A percentile compares a stretch with the other conserved stretches of the same genome.
These are phyloP conservation scores for Pythium guiyangense DNA, from an alignment of 352 stramenopile genomes.

Conservation along the genomic window DNA sequence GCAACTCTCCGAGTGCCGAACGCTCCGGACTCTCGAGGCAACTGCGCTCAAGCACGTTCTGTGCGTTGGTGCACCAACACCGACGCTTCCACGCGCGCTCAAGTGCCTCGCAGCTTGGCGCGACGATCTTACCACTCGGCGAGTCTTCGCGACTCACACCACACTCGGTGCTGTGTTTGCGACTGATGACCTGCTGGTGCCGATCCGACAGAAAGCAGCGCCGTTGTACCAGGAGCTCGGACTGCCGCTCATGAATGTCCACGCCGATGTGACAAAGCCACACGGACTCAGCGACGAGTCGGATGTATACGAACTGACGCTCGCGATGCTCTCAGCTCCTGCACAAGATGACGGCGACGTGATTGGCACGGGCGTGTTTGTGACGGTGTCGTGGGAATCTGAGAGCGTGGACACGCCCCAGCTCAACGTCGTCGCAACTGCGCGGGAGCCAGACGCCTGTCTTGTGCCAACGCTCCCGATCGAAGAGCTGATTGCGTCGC, in stretches of 20 bases:
- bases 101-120: constrained; percentile 9
- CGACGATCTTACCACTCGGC: constrained; percentile 1
- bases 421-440: constrained; percentile 6
- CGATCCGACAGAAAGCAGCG: constrained; percentile 5
- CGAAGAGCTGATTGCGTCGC: constrained; percentile 23
- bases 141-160: background rate
- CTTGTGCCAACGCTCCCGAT: constrained; percentile 11
- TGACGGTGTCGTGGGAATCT: constrained; percentile 12
- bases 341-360: background rate
- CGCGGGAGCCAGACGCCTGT: background rate
- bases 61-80: constrained; percentile 5
- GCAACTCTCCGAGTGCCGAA: constrained; percentile 10
- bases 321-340: constrained; percentile 1
- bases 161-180: constrained; percentile 4
- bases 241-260: constrained; percentile 1
- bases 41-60: constrained; percentile 3
- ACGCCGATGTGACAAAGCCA: background rate
- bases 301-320: constrained; percentile 8
- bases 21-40: constrained; percentile 7
- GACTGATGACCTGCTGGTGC: constrained; percentile 8
- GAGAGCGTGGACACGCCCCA: constrained; percentile 1
- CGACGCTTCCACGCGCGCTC: constrained; percentile 6
- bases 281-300: background rate
- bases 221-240: constrained; percentile 10
- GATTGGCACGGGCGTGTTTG: constrained; percentile 6